These are phyloP conservation scores for Holtermannia corniformis DNA, from an alignment of 768 basidiomycete genomes.

Conservation along the genomic window DNA sequence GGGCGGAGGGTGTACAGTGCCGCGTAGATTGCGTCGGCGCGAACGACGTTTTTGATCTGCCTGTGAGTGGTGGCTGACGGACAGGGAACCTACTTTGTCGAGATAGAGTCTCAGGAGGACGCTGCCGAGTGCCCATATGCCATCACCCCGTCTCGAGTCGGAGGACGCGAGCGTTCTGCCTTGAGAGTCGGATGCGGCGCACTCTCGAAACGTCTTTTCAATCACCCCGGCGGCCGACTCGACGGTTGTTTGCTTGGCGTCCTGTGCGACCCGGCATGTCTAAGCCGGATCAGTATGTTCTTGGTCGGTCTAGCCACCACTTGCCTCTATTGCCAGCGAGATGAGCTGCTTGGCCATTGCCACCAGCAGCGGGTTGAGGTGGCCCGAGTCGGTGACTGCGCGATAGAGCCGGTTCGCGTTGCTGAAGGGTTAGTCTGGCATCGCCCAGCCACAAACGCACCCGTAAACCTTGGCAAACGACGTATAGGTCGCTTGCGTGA, in stretches of 20 bases:
- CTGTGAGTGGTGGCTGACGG: too few species aligned
- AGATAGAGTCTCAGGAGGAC: not conserved
- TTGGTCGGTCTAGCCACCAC: not conserved
- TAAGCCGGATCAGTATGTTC: too few species aligned
- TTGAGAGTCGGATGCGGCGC: not conserved
- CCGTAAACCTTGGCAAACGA: not conserved
- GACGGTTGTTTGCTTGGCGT: not conserved
- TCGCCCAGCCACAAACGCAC: not conserved
- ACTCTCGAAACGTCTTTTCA: not conserved
- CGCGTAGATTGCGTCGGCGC: not conserved
- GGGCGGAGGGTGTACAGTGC: not conserved
- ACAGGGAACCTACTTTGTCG: not conserved
- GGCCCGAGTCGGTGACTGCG: not conserved
- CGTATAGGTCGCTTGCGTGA: not conserved
- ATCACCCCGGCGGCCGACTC: not conserved
- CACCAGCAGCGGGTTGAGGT: not conserved
- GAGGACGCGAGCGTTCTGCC: not conserved
- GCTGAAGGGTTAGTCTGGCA: too few species aligned
- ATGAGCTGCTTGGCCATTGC: not conserved
- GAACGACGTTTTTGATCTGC: not conserved
- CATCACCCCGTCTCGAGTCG: not conserved
- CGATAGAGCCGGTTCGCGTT: not conserved
- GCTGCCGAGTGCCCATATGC: not conserved
- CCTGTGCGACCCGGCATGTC: not conserved
- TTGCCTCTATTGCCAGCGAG: not conserved